Conservation (phyloP, 1,284 basidiomycete species). For the Sporisorium graminicola region DNA sequence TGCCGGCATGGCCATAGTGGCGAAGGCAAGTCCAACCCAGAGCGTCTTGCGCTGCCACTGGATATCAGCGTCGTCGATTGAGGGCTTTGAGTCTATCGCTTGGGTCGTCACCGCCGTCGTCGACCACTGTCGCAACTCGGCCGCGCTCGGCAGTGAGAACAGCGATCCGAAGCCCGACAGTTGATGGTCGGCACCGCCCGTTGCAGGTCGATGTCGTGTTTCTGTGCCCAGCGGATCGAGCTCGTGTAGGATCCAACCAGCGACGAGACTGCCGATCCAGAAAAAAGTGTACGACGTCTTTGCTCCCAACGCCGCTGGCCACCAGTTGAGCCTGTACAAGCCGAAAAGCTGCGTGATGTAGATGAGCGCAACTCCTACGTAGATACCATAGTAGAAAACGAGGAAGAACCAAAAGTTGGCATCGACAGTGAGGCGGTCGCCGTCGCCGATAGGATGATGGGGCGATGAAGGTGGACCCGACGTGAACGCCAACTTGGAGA, state of each 20-base stretch:
- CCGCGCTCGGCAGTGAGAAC: constrained; percentile 25
- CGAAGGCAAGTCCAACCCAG: constrained; percentile 74
- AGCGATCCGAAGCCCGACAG: constrained; percentile 5
- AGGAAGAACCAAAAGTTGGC: constrained; percentile 69
- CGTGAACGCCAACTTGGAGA: constrained; percentile 14
- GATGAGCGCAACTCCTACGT: constrained; percentile 71
- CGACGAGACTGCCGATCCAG: constrained; percentile 72
- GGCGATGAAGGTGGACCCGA: background rate
- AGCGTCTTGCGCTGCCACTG: constrained; percentile 75
- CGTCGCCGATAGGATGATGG: constrained; percentile 15
- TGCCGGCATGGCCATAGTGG: constrained; percentile 74
- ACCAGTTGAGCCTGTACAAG: constrained; percentile 73
- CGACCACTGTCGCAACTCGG: constrained; percentile 22
- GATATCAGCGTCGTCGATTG: constrained; percentile 62
- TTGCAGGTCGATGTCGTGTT: constrained; percentile 21
- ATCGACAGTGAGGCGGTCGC: constrained; percentile 50
- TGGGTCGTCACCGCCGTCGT: background rate
- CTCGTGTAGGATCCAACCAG: constrained; percentile 72
- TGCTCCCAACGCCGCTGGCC: constrained; percentile 72
- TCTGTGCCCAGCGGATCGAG: constrained; percentile 52
- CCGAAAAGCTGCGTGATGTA: constrained; percentile 75
- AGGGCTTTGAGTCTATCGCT: constrained; percentile 12
- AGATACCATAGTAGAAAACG: constrained; percentile 69
- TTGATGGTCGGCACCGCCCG: background rate
- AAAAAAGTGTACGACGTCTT: constrained; percentile 73